phyloP scores from a whole-genome alignment of 345 rosid species.

The Hibiscus tridactylites region DNA sequence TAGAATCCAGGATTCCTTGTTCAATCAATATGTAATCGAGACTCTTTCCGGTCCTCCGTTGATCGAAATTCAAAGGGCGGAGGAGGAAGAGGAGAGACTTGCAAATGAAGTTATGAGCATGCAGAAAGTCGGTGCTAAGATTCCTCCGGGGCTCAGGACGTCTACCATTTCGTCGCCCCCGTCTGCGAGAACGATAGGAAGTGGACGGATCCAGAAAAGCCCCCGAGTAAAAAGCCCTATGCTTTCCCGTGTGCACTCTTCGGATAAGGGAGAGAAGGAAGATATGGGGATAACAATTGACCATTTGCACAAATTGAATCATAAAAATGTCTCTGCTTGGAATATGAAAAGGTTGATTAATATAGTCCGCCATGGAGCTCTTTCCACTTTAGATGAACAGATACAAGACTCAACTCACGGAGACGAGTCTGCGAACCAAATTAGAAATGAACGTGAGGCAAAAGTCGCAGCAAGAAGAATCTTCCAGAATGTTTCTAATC shows the following conservation, averaged over 20 bases:
- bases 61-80: conserved; percentile 35
- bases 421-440: conserved; percentile 57
- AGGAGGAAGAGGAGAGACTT: conserved; percentile 46
- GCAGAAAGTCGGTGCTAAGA: conserved; percentile 33
- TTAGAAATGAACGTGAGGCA: conserved; percentile 68
- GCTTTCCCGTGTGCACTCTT: conserved; percentile 41
- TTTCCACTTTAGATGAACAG: conserved; percentile 79
- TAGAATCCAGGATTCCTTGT: conserved; percentile 80
- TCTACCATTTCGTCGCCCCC: conserved; percentile 25
- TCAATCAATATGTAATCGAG: conserved; percentile 73
- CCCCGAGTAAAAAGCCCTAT: conserved; percentile 41
- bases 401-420: conserved; percentile 38
- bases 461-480: conserved; percentile 79
- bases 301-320: conserved; percentile 65
- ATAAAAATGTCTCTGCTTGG: conserved; percentile 91
- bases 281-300: conserved; percentile 50
- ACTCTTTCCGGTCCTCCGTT: conserved; percentile 73
- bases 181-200: conserved; percentile 23
- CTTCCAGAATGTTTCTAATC: conserved; percentile 62
- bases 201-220: conserved; percentile 36
- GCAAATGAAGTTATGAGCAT: conserved; percentile 30
- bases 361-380: conserved; percentile 52
- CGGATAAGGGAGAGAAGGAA: conserved; percentile 30
- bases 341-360: conserved; percentile 83
- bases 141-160: conserved; percentile 37